These are phyloP conservation scores for Platismatia glauca DNA, from an alignment of 495 filamentous ascomycete genomes.

Conservation along the genomic window DNA sequence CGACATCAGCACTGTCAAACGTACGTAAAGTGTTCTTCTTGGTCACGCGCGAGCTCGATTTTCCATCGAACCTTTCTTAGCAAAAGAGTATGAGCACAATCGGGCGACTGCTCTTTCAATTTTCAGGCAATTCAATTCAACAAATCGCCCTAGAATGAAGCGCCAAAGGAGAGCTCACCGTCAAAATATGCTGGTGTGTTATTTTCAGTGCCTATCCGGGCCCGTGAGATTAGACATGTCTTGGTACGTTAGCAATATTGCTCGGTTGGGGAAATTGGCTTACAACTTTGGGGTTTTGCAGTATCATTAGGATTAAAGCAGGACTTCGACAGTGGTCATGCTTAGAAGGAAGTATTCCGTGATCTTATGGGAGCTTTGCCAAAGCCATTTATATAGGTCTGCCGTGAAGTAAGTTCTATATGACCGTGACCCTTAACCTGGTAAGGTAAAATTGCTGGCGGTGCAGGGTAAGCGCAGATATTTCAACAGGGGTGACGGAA, in stretches of 20 bases:
- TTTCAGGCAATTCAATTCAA: conserved; percentile 10
- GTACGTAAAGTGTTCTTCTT: background rate
- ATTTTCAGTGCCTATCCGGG: conserved; percentile 15
- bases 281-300: background rate
- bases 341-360: background rate
- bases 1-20: background rate
- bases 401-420: background rate
- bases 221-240: conserved; percentile 15
- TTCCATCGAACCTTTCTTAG: background rate
- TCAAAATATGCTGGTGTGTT: conserved; percentile 13
- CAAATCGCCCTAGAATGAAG: conserved; percentile 8
- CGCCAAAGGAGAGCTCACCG: conserved; percentile 4
- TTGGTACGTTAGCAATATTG: conserved; percentile 2
- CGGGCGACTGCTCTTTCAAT: conserved; percentile 3
- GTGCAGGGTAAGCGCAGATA: background rate
- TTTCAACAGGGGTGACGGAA: conserved; percentile 20
- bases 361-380: background rate
- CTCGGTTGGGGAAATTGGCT: background rate
- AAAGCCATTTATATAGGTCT: background rate
- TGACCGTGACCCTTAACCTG: background rate
- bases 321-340: background rate
- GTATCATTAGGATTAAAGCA: background rate
- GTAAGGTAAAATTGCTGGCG: background rate
- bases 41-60: background rate
- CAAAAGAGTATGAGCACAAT: background rate